Evolutionary conservation across 495 filamentous ascomycete species (phyloP).

Genomic region (Talaromyces ruber): DNA sequence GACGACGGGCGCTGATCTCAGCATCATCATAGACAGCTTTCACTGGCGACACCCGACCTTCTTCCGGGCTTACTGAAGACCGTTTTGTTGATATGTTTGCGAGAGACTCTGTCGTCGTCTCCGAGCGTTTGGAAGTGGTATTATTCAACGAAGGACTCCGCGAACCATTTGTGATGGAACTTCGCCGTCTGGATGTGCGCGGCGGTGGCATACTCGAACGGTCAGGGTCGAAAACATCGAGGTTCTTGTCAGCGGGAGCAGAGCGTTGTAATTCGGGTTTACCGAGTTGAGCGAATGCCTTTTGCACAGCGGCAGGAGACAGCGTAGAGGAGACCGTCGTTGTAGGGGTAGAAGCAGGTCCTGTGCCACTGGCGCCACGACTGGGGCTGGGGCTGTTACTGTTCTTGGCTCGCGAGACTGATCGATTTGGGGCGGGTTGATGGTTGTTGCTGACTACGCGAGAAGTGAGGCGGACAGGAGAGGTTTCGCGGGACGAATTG

Average conservation of each 20-base stretch:
- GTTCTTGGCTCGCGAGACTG: constrained; percentile 55
- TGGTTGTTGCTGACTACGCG: constrained; percentile 18
- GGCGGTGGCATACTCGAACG: constrained; percentile 48
- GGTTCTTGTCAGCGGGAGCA: constrained; percentile 41
- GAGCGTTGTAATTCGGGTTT: constrained; percentile 50
- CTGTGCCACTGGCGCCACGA: constrained; percentile 36
- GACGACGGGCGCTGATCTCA: constrained; percentile 25
- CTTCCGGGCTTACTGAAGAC: constrained; percentile 16
- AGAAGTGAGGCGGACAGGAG: constrained; percentile 32
- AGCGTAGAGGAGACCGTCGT: constrained; percentile 27
- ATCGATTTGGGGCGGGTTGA: constrained; percentile 24
- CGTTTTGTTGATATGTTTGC: constrained; percentile 39
- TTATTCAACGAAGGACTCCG: constrained; percentile 30
- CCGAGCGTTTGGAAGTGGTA: constrained; percentile 22
- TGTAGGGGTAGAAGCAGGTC: background rate
- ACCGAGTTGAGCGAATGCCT: constrained; percentile 54
- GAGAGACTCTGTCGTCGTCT: constrained; percentile 23
- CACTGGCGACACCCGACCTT: constrained; percentile 15
- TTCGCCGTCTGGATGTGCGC: constrained; percentile 5
- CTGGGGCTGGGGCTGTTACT: constrained; percentile 61
- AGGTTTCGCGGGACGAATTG: constrained; percentile 42
- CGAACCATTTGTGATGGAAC: constrained; percentile 20
- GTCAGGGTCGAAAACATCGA: constrained; percentile 52
- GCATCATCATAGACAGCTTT: constrained; percentile 15
- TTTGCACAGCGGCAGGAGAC: constrained; percentile 52